Percentiles rank a stretch among this genome's conserved stretches.
These are phyloP conservation scores for Colletotrichum chrysophilum DNA, from an alignment of 2,329 filamentous ascomycete genomes.

Conservation along the genomic window DNA sequence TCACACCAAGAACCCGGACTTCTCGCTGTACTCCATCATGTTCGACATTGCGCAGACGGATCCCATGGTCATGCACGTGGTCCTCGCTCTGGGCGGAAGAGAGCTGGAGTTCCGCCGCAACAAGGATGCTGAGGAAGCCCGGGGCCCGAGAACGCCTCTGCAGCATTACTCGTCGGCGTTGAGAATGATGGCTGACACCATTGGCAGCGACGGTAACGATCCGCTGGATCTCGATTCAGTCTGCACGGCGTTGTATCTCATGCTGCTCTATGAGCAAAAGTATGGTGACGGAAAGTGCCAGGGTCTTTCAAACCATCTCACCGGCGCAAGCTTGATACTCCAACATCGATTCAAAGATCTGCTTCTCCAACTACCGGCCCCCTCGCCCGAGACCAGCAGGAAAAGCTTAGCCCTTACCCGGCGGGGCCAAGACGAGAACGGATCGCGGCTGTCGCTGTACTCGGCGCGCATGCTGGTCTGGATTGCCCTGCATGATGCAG, in stretches of 20 bases:
- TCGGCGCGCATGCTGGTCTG: slow-evolving; percentile 37
- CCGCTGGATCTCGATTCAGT: slow-evolving; percentile 34
- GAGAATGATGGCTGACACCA: slow-evolving; percentile 33
- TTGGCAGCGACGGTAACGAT: slow-evolving; percentile 24
- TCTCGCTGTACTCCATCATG: slow-evolving; percentile 38
- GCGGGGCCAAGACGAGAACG: not conserved
- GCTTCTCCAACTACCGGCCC: slow-evolving; percentile 7
- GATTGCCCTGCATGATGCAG: slow-evolving; percentile 34
- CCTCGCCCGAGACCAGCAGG: slow-evolving; percentile 14
- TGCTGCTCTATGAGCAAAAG: slow-evolving; percentile 42
- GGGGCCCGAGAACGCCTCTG: slow-evolving; percentile 20
- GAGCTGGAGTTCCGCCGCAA: slow-evolving; percentile 32
- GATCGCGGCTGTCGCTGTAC: slow-evolving; percentile 31
- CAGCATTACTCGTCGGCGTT: slow-evolving; percentile 36
- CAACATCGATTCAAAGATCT: slow-evolving; percentile 27
- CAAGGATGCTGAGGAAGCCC: slow-evolving; percentile 1
- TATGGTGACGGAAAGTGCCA: slow-evolving; percentile 36
- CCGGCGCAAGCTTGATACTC: slow-evolving; percentile 34
- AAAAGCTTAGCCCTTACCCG: slow-evolving; percentile 5
- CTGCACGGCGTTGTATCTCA: slow-evolving; percentile 36
- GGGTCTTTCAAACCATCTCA: slow-evolving; percentile 35
- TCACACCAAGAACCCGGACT: slow-evolving; percentile 41
- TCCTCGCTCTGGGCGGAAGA: slow-evolving; percentile 35
- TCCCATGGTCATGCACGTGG: slow-evolving; percentile 40
- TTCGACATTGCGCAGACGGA: slow-evolving; percentile 35